These are phyloP conservation scores for Trichodelitschia bisporula DNA, from an alignment of 495 filamentous ascomycete species.

Conservation along the genomic window DNA sequence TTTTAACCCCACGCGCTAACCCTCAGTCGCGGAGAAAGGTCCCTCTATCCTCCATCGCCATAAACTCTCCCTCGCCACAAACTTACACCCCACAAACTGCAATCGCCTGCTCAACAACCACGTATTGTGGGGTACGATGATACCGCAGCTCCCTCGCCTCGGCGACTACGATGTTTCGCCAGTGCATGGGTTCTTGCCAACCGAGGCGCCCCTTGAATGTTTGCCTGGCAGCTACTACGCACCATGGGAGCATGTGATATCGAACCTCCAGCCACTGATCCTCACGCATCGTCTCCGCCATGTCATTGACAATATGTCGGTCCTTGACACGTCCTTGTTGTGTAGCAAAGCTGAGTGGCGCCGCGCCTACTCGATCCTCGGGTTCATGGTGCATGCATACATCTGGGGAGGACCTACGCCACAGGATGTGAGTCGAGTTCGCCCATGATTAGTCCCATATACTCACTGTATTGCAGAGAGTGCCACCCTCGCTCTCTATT, in stretches of 20 bases:
- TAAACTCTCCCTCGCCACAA: too few relatives aligned
- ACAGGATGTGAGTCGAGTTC: constrained; percentile 31
- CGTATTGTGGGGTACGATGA: too few relatives aligned
- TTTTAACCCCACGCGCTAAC: too few relatives aligned
- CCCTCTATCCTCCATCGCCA: too few relatives aligned
- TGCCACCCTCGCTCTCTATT: constrained; percentile 64
- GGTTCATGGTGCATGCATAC: constrained; percentile 77
- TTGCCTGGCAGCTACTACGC: constrained; percentile 78
- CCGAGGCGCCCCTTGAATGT: constrained; percentile 49
- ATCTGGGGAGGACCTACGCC: constrained; percentile 84
- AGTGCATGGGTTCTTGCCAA: constrained; percentile 68
- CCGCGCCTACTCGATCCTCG: constrained; percentile 66
- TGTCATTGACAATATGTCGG: constrained; percentile 51
- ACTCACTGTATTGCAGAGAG: constrained; percentile 26
- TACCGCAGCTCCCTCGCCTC: constrained; percentile 53
- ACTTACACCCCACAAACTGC: too few relatives aligned
- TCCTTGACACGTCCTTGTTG: constrained; percentile 59
- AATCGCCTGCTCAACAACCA: too few relatives aligned
- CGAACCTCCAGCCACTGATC: constrained; percentile 69
- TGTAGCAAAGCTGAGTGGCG: constrained; percentile 72
- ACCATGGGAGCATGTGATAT: constrained; percentile 67
- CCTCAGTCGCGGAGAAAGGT: too few relatives aligned
- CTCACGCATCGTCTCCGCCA: constrained; percentile 56
- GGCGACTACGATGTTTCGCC: constrained; percentile 75
- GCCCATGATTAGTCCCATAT: neutral